These are phyloP conservation scores for Macrolepiota dolichaula DNA, from an alignment of 768 basidiomycete genomes.

Conservation along the genomic window DNA sequence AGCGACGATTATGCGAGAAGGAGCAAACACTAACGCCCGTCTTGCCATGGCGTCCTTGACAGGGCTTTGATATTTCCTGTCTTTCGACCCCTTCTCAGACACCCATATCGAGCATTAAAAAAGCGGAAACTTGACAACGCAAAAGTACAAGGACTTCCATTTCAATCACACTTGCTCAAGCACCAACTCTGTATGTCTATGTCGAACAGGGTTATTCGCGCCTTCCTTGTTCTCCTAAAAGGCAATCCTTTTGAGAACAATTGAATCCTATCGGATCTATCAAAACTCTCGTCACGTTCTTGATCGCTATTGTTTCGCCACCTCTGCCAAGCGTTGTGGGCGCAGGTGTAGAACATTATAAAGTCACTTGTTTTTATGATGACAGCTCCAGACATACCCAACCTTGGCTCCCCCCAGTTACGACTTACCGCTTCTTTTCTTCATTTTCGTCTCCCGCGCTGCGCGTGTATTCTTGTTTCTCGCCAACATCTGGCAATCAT, in stretches of 20 bases:
- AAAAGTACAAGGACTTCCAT: neutral
- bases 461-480: conserved; percentile 28
- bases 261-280: neutral
- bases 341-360: conserved; percentile 21
- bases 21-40: no score
- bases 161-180: neutral
- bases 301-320: neutral
- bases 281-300: neutral
- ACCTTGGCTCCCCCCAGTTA: conserved; percentile 10
- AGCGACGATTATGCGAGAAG: no score
- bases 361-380: conserved; percentile 14
- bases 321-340: conserved; percentile 25
- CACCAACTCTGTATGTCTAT: no score
- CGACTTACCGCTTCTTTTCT: conserved; percentile 13
- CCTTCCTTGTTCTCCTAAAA: neutral
- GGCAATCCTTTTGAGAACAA: conserved; percentile 3
- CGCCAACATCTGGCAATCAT: neutral
- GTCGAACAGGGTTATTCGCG: neutral
- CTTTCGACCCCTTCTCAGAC: neutral
- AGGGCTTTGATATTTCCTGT: neutral
- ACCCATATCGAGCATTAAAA: neutral
- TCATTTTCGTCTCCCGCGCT: conserved; percentile 24
- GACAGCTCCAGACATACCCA: conserved; percentile 1
- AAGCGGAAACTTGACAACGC: neutral
- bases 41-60: neutral